Evolutionary conservation across 352 stramenopile species (phyloP), one percentile per base, ranked within the genome.

Genomic region (Globisporangium sylvaticum): DNA sequence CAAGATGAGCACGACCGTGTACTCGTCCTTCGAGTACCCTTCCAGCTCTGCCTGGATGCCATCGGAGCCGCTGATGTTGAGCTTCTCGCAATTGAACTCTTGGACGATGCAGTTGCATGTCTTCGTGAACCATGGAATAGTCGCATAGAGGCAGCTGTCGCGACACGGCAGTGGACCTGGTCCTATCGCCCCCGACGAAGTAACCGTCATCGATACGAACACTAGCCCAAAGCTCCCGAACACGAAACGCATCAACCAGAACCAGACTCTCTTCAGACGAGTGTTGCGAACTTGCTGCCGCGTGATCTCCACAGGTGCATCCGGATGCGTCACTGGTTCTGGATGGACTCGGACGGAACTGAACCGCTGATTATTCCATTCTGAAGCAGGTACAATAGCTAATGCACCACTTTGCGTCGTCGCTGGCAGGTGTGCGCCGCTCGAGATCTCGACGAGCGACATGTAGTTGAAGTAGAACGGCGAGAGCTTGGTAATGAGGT

Each of bases 401-500:
- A 42, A n/a, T 1, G 10, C 9, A 2, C 1, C 9, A 2, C 1
- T 50, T 5, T 50, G 4, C 4, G 9, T 24, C 12, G 27, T 4
- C 29, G 14, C 25, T 39, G 57, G 14, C 20, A 56, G 14, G 15
- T 29, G 27, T 27, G 29, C 18, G 1, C 42, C 58, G 42, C 25
- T 64, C 18, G 58, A 56, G 58, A 64, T 64, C 58, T 64, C 44
- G 25, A 57, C 58, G 27, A 64, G 42, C 42, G 58, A 64, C 42
- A 64, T 24, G 42, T 64, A 64, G 58, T 64, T 64, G 42, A 64
- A 53, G 5, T 53, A 64, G 27, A 64, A 64, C 27, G 58, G 58
- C 27, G 44, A 64, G 3, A 64, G 3, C 27, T 64, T 64, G 8
- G 58, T 64, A 18, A 39, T 27, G 18, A 64, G 10, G 18, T 48